These are phyloP conservation scores for Umbelopsis ramanniana DNA, from an alignment of 192 early-diverging fungal genomes.

Conservation along the genomic window DNA sequence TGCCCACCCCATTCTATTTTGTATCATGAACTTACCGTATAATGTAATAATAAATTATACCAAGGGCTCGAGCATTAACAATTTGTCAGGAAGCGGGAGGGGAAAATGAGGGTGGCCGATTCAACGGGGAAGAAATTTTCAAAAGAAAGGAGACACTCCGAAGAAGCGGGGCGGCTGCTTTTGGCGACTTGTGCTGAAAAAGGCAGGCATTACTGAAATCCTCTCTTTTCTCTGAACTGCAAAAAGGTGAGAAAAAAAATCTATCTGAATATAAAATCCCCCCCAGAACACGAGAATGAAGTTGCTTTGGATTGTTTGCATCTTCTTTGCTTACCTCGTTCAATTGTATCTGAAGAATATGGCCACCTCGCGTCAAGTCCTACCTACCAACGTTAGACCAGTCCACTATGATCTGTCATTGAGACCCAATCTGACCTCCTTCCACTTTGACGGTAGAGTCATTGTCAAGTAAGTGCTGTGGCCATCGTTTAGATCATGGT, in stretches of 20 bases:
- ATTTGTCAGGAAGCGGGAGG: neutral
- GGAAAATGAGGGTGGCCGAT: too few species aligned
- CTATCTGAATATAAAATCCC: neutral
- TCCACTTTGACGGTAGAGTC: conserved; percentile 81
- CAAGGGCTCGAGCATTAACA: neutral
- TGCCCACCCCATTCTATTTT: too few species aligned
- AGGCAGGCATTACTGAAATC: neutral
- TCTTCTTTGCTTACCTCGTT: neutral
- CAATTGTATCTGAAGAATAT: neutral
- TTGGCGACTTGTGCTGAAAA: conserved; percentile 18
- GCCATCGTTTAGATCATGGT: too few species aligned
- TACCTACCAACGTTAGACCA: conserved; percentile 86
- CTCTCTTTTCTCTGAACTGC: neutral
- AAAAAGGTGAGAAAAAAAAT: neutral
- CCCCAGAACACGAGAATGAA: neutral
- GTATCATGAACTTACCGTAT: too few species aligned
- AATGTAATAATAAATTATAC: too few species aligned
- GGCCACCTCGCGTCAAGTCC: conserved; percentile 60
- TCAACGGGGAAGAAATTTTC: too few species aligned
- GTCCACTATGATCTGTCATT: conserved; percentile 82
- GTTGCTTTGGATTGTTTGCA: neutral
- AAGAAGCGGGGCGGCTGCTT: conserved; percentile 15
- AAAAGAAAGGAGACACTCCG: neutral
- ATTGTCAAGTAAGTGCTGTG: conserved; percentile 61
- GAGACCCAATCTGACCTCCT: conserved; percentile 79